Conservation (phyloP, 192 early-diverging fungal genomes). For the Rhizoclosmatium globosum region DNA sequence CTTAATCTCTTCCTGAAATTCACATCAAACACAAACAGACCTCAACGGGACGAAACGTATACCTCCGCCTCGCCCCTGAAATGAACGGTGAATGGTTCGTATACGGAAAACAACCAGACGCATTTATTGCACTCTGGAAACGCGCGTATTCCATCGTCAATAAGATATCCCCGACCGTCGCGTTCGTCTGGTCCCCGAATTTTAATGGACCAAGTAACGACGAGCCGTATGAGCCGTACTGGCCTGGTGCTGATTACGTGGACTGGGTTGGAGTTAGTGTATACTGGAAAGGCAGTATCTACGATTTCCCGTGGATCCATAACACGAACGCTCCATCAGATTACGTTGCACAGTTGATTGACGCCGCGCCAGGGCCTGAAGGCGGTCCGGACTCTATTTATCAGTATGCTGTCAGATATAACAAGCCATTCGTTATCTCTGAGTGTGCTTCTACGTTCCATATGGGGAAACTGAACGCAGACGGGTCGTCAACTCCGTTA, state of each 20-base stretch:
- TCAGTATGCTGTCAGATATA: slow-evolving; percentile 18
- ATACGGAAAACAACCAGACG: slow-evolving; percentile 31
- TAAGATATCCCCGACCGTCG: slow-evolving; percentile 15
- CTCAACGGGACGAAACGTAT: slow-evolving; percentile 24
- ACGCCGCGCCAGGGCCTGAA: slow-evolving; percentile 17
- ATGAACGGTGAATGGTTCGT: slow-evolving; percentile 42
- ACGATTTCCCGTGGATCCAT: slow-evolving; percentile 19
- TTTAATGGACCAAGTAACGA: slow-evolving; percentile 2
- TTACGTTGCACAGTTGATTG: slow-evolving; percentile 32
- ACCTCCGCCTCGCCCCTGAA: slow-evolving; percentile 41
- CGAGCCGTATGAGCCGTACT: slow-evolving; percentile 35
- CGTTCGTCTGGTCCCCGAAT: slow-evolving; percentile 34
- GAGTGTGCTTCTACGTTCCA: slow-evolving; percentile 25
- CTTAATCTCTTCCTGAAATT: not conserved
- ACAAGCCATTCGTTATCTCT: slow-evolving; percentile 33
- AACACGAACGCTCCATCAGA: slow-evolving; percentile 16
- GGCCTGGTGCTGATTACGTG: slow-evolving; percentile 42
- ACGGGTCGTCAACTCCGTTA: not conserved
- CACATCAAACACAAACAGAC: not conserved
- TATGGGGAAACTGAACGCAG: not conserved
- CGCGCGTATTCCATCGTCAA: slow-evolving; percentile 10
- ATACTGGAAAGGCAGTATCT: slow-evolving; percentile 36
- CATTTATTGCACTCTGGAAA: slow-evolving; percentile 24
- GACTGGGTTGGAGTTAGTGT: slow-evolving; percentile 45
- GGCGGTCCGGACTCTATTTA: slow-evolving; percentile 17